Percentiles rank a stretch among this genome's conserved stretches.
phyloP scores from a whole-genome alignment of 352 stramenopile species.

The Phytopythium sindhum region DNA sequence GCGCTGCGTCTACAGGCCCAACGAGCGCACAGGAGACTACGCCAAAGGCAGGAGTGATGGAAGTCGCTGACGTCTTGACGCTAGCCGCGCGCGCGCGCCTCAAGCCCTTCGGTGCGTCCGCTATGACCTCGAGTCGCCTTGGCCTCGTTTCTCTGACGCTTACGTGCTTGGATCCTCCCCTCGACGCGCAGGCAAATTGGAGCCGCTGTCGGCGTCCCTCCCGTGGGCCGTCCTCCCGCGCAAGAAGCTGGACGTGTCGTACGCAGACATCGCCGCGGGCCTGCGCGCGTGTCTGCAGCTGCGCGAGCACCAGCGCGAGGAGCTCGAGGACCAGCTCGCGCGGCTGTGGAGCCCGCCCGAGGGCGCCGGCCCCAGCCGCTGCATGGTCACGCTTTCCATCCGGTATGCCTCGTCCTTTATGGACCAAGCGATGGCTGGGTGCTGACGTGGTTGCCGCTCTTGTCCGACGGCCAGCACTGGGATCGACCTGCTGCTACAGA shows the following conservation, averaged over 20 bases:
- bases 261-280: constrained; percentile 55
- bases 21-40: neutral
- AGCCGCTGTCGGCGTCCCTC: constrained; percentile 49
- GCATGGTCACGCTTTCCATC: constrained; percentile 71
- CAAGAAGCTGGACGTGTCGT: constrained; percentile 83
- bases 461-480: constrained; percentile 40
- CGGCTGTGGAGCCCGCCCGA: constrained; percentile 48
- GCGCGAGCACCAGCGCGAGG: constrained; percentile 48
- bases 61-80: neutral
- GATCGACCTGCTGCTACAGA: constrained; percentile 79
- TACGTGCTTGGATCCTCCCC: no score
- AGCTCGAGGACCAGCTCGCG: constrained; percentile 46
- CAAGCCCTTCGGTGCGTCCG: constrained; percentile 37
- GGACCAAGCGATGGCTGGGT: neutral
- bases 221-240: constrained; percentile 79
- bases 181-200: constrained; percentile 31
- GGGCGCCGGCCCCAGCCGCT: constrained; percentile 15
- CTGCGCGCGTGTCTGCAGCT: constrained; percentile 55
- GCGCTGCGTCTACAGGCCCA: neutral
- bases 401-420: constrained; percentile 23
- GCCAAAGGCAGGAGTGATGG: neutral
- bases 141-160: neutral
- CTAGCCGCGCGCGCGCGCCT: constrained; percentile 14
- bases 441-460: neutral
- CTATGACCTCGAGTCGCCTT: neutral